phyloP scores from a whole-genome alignment of 2,329 filamentous ascomycete genomes.

The Pleurostoma richardsiae region DNA sequence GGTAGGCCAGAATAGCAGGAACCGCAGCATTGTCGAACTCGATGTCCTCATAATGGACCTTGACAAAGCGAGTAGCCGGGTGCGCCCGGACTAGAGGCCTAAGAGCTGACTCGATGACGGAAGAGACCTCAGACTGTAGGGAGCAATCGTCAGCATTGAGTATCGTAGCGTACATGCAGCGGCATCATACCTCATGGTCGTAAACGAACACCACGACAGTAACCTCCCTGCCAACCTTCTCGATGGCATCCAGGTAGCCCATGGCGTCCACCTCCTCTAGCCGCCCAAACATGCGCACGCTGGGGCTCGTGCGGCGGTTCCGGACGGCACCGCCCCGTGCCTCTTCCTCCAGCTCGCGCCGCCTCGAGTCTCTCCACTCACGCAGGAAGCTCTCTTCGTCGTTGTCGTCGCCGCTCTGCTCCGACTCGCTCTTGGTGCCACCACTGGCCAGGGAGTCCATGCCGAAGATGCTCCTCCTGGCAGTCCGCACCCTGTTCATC shows the following conservation, averaged over 20 bases:
- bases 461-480: constrained; percentile 51
- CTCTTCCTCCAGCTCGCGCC: constrained; percentile 70
- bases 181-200: constrained; percentile 67
- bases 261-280: constrained; percentile 82
- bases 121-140: constrained; percentile 69
- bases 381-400: constrained; percentile 79
- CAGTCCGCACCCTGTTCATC: constrained; percentile 45
- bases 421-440: constrained; percentile 36
- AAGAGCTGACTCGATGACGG: constrained; percentile 74
- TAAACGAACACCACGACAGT: constrained; percentile 92
- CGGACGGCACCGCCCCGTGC: constrained; percentile 43
- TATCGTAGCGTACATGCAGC: too few relatives aligned
- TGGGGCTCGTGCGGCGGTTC: constrained; percentile 69
- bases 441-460: constrained; percentile 22
- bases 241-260: constrained; percentile 93
- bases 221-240: constrained; percentile 77
- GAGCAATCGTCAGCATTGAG: neutral
- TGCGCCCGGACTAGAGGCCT: constrained; percentile 67
- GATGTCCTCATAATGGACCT: constrained; percentile 85
- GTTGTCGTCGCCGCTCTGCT: constrained; percentile 47
- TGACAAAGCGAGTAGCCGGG: constrained; percentile 76
- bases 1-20: constrained; percentile 85
- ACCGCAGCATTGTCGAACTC: constrained; percentile 89
- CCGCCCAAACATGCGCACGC: constrained; percentile 70
- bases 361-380: constrained; percentile 76